These are phyloP conservation scores for carrot (Daucus carota) DNA, from an alignment of 129 eudicot genomes.

Conservation along the genomic window DH1_v3.0 NC_030387.2:30045501-30046000, in stretches of 20 bases:
- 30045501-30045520: constrained; percentile 14
- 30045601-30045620: background rate
- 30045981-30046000: background rate
- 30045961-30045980: background rate
- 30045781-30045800: constrained; percentile 61
- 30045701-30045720: constrained; percentile 84
- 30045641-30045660: constrained; percentile 10
- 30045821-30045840: constrained; percentile 60
- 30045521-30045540: constrained; percentile 36
- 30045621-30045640: background rate
- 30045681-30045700: constrained; percentile 65
- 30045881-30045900: background rate
- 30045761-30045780: constrained; percentile 62
- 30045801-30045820: constrained; percentile 62
- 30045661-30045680: constrained; percentile 25
- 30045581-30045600: constrained; percentile 14
- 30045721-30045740: constrained; percentile 67
- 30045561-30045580: constrained; percentile 32
- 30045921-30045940: background rate
- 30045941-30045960: background rate
- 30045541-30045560: constrained; percentile 33
- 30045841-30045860: constrained; percentile 30
- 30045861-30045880: constrained; percentile 6
- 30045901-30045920: constrained; percentile 6
- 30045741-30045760: constrained; percentile 52